phyloP scores from a whole-genome alignment of 192 early-diverging fungal species.

The Linnemannia elongata region DNA sequence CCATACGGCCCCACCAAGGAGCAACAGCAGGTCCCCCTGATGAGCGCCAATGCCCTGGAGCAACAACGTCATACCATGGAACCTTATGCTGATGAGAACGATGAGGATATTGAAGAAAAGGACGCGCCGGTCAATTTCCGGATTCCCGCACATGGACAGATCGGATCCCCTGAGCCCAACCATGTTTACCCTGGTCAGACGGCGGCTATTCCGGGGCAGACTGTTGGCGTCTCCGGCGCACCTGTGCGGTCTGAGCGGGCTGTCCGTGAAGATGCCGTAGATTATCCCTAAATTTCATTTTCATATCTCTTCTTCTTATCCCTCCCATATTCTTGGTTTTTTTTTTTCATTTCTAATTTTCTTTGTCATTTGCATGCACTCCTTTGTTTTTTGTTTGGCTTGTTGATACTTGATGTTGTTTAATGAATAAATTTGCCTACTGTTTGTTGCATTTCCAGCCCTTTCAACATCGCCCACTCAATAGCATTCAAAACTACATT shows the following conservation, averaged over 20 bases:
- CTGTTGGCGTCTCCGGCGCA: not conserved
- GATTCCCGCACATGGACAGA: not conserved
- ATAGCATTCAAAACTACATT: not conserved
- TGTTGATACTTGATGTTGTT: not conserved
- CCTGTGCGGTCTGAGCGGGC: not conserved
- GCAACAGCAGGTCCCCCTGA: constrained; percentile 43
- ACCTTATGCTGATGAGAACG: constrained; percentile 27
- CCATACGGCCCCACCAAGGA: constrained; percentile 15
- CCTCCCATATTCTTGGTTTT: not conserved
- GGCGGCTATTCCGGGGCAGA: not conserved
- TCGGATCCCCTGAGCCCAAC: not conserved
- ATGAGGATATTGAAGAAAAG: not conserved
- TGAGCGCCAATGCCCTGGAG: constrained; percentile 44
- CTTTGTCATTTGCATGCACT: not conserved
- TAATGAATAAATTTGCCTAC: not conserved
- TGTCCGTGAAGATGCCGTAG: not conserved
- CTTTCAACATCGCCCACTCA: not conserved
- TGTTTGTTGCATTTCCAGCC: no score
- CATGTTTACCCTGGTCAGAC: not conserved
- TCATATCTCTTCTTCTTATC: not conserved
- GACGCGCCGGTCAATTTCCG: constrained; percentile 1
- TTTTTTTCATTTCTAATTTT: not conserved
- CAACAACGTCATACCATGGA: constrained; percentile 17
- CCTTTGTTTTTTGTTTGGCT: not conserved
- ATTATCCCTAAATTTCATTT: not conserved